These are phyloP conservation scores for Boletus patriciae DNA, from an alignment of 768 basidiomycete genomes.

Conservation along the genomic window DNA sequence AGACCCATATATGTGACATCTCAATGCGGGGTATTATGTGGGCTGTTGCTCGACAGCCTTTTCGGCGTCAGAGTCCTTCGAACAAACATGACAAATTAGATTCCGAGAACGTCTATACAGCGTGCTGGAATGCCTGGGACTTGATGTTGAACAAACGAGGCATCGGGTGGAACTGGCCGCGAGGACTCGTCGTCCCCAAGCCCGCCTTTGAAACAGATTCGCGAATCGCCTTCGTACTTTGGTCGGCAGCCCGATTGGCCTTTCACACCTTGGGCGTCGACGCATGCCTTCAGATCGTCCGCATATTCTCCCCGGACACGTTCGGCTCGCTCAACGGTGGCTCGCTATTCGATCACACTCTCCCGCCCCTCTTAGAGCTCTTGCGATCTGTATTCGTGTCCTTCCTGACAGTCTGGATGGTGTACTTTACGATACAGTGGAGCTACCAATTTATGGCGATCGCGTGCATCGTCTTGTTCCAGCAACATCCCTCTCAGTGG, in stretches of 20 bases:
- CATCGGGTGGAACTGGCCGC: constrained; percentile 30
- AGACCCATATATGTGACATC: constrained; percentile 17
- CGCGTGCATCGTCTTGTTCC: constrained; percentile 44
- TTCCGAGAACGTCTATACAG: constrained; percentile 5
- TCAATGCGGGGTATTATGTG: constrained; percentile 18
- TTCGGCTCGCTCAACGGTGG: constrained; percentile 36
- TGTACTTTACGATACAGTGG: constrained; percentile 48
- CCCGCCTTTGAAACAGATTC: constrained; percentile 18
- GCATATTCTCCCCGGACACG: constrained; percentile 39
- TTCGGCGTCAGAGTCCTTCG: constrained; percentile 4
- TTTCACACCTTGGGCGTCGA: constrained; percentile 11
- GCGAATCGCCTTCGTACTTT: constrained; percentile 13
- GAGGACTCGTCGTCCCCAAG: constrained; percentile 14
- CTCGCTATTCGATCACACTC: constrained; percentile 37
- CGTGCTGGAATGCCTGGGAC: constrained; percentile 29
- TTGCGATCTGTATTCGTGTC: constrained; percentile 44
- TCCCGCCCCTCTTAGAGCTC: constrained; percentile 34
- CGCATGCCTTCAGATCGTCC: constrained; percentile 10
- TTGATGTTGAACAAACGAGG: constrained; percentile 22
- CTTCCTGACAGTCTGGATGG: constrained; percentile 42
- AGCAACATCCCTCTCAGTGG: constrained; percentile 53
- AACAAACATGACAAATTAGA: neutral
- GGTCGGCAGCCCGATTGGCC: constrained; percentile 7
- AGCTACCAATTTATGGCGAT: constrained; percentile 43
- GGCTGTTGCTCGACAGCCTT: constrained; percentile 17